These are phyloP conservation scores for Yamadazyma songkhlaensis DNA, from an alignment of 1,139 yeast species.

Conservation along the genomic window DNA sequence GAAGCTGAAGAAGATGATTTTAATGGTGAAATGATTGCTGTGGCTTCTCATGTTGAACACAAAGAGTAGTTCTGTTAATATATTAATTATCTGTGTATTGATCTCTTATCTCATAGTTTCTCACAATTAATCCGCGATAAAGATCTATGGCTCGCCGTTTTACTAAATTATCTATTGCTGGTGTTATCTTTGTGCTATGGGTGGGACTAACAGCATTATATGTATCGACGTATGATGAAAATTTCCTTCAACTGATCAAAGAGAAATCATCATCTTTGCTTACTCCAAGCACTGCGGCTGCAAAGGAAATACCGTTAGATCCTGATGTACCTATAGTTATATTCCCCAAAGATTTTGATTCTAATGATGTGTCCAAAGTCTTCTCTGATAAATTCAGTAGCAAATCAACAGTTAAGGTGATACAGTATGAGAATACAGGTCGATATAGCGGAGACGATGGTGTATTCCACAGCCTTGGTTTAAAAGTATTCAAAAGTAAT, in stretches of 20 bases:
- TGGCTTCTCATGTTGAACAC: slow-evolving; percentile 1
- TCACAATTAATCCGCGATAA: background rate
- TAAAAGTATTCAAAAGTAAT: background rate
- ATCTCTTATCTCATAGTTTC: background rate
- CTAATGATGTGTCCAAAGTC: background rate
- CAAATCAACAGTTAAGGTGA: too few species aligned
- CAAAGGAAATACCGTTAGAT: too few species aligned
- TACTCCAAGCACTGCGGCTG: background rate
- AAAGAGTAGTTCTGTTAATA: slow-evolving; percentile 1
- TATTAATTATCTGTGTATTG: background rate
- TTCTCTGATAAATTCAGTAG: slow-evolving; percentile 4
- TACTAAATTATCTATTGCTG: too few species aligned
- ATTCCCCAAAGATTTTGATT: background rate
- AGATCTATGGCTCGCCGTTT: too few species aligned
- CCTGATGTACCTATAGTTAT: background rate
- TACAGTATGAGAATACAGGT: too few species aligned
- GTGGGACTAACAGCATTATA: background rate
- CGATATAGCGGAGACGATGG: too few species aligned
- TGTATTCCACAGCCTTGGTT: background rate
- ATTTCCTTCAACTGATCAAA: background rate
- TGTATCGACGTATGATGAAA: background rate
- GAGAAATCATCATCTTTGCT: background rate
- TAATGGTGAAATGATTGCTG: slow-evolving; percentile 15
- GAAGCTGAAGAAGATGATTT: slow-evolving; percentile 35
- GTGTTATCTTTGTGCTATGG: too few species aligned